Evolutionary conservation across 1,139 yeast species (phyloP).

Genomic region (Arxiozyma telluris): DNA sequence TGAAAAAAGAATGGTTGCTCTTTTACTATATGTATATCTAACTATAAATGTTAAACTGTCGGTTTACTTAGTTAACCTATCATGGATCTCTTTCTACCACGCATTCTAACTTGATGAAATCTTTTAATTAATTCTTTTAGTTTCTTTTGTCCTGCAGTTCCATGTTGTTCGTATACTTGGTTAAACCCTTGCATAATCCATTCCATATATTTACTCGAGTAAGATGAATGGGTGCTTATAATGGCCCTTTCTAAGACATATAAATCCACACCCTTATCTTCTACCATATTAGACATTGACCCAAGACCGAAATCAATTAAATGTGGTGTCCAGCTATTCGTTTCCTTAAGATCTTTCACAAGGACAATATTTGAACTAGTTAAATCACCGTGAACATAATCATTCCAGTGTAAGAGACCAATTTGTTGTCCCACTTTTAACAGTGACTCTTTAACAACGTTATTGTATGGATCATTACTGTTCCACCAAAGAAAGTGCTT

Average conservation of each 20-base stretch:
- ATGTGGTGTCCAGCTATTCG: constrained; percentile 37
- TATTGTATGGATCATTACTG: constrained; percentile 36
- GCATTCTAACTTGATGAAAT: constrained; percentile 73
- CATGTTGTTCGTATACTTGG: constrained; percentile 33
- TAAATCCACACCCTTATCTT: constrained; percentile 92
- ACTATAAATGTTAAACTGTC: not conserved
- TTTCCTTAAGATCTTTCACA: constrained; percentile 18
- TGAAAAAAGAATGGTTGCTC: not conserved
- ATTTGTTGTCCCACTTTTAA: constrained; percentile 56
- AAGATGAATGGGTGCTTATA: constrained; percentile 76
- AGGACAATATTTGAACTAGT: constrained; percentile 83
- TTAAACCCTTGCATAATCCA: constrained; percentile 74
- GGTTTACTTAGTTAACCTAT: constrained; percentile 44
- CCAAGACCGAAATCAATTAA: constrained; percentile 86
- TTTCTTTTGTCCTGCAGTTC: constrained; percentile 35
- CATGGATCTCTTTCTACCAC: constrained; percentile 96
- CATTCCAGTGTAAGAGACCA: constrained; percentile 64
- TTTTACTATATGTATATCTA: not conserved
- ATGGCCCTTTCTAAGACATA: constrained; percentile 92
- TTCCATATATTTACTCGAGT: constrained; percentile 51
- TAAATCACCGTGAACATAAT: constrained; percentile 88
- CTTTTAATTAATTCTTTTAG: constrained; percentile 50
- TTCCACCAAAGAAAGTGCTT: constrained; percentile 66
- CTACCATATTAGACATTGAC: constrained; percentile 66
- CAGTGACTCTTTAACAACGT: constrained; percentile 38